Conservation (phyloP, 2,329 filamentous ascomycete species). For the Aquanectria penicillioides region DNA sequence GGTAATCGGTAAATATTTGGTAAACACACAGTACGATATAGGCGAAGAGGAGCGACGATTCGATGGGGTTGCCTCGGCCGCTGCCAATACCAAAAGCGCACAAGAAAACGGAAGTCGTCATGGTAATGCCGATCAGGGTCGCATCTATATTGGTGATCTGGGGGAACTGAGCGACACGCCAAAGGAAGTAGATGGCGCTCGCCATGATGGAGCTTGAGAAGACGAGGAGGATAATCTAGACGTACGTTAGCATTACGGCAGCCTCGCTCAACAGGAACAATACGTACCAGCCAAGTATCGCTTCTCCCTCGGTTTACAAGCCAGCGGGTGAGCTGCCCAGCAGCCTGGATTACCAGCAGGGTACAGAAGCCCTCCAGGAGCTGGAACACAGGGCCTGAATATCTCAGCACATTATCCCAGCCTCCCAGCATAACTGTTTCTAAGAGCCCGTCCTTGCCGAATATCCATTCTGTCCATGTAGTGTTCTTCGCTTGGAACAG, state of each 20-base stretch:
- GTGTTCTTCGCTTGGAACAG: conserved; percentile 70
- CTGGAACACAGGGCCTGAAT: conserved; percentile 95
- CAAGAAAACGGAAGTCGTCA: conserved; percentile 92
- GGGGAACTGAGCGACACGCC: conserved; percentile 93
- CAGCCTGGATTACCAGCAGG: conserved; percentile 92
- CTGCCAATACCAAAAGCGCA: conserved; percentile 95
- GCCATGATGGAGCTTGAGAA: conserved; percentile 92
- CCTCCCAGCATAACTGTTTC: conserved; percentile 83
- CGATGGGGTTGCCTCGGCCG: conserved; percentile 92
- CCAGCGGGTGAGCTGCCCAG: conserved; percentile 93
- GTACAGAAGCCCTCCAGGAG: conserved; percentile 96
- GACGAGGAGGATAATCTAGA: conserved; percentile 87
- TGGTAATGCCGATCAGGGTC: conserved; percentile 88
- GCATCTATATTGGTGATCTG: conserved; percentile 93
- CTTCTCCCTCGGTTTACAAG: conserved; percentile 92
- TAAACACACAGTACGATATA: conserved; percentile 99
- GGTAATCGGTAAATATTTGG: conserved; percentile 98
- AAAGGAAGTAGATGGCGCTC: conserved; percentile 94
- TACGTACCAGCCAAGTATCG: conserved; percentile 93
- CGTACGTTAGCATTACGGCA: conserved; percentile 45
- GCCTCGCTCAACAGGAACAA: neutral
- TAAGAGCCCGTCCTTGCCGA: conserved; percentile 84
- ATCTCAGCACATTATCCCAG: conserved; percentile 89
- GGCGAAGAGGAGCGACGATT: conserved; percentile 93
- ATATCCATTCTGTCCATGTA: conserved; percentile 85